phyloP scores from a whole-genome alignment of 805 yeast species.

The Yamadazyma paraphyllophila region DNA sequence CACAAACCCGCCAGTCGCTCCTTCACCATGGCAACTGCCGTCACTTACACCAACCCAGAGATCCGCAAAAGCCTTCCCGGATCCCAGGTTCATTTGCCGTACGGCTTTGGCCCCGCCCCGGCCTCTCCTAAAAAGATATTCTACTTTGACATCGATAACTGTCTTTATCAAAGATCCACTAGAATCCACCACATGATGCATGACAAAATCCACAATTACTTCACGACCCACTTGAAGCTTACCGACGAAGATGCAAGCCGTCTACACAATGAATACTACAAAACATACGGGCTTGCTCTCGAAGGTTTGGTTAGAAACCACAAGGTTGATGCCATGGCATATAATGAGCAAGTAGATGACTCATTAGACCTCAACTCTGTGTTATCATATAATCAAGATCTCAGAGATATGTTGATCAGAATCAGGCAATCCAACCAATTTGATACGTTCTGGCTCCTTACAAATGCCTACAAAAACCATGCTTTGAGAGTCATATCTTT shows the following conservation, averaged over 20 bases:
- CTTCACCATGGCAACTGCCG: constrained; percentile 4
- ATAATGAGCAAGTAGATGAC: constrained; percentile 87
- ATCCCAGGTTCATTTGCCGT: constrained; percentile 23
- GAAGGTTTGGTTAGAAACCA: constrained; percentile 78
- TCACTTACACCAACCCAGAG: constrained; percentile 27
- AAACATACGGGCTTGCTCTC: constrained; percentile 86
- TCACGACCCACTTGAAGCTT: constrained; percentile 60
- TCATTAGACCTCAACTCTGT: constrained; percentile 81
- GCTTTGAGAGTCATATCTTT: constrained; percentile 76
- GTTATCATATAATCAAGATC: constrained; percentile 57
- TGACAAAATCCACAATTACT: constrained; percentile 75
- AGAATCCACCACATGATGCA: constrained; percentile 87
- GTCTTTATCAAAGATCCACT: constrained; percentile 74
- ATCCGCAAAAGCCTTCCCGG: constrained; percentile 18
- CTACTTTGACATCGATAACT: constrained; percentile 92
- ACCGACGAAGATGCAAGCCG: constrained; percentile 70
- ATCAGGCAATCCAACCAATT: constrained; percentile 48
- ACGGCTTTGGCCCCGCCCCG: constrained; percentile 34
- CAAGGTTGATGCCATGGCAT: constrained; percentile 82
- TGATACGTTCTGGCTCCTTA: constrained; percentile 83
- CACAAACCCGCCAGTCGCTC: neutral
- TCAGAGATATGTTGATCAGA: constrained; percentile 51
- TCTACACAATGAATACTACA: constrained; percentile 74
- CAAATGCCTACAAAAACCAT: constrained; percentile 92
- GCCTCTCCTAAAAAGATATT: constrained; percentile 40